These are phyloP conservation scores for Entomortierella chlamydospora DNA, from an alignment of 192 early-diverging fungal species.

Conservation along the genomic window DNA sequence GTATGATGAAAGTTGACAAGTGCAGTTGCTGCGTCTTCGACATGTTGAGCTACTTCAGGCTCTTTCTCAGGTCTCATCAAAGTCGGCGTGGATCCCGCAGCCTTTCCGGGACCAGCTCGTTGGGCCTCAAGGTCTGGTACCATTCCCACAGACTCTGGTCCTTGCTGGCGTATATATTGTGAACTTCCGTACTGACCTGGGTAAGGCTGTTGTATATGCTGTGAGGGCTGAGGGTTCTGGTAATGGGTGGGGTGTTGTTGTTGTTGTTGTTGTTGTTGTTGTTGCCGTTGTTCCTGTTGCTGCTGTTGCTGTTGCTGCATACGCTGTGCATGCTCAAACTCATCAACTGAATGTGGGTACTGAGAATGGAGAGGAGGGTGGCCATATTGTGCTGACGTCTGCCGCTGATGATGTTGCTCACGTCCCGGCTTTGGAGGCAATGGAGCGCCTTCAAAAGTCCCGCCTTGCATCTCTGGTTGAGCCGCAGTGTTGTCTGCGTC, in stretches of 20 bases:
- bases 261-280: constrained; percentile 7
- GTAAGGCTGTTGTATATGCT: not conserved
- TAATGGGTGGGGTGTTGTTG: not conserved
- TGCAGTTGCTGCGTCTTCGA: constrained; percentile 29
- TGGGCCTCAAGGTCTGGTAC: not conserved
- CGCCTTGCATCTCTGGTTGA: not conserved
- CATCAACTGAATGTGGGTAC: constrained; percentile 1
- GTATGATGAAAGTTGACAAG: constrained; percentile 37
- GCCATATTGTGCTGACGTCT: not conserved
- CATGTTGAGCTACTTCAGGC: constrained; percentile 17
- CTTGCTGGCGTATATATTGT: not conserved
- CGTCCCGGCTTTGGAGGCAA: not conserved
- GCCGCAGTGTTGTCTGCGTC: not conserved
- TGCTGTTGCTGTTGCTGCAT: constrained; percentile 9
- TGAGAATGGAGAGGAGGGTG: not conserved
- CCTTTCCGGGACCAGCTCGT: not conserved
- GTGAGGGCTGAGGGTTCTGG: not conserved
- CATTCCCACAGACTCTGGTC: not conserved
- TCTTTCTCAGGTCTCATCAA: constrained; percentile 7
- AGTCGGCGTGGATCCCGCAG: not conserved
- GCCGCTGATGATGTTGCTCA: not conserved
- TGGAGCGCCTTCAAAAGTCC: not conserved
- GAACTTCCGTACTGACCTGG: not conserved
- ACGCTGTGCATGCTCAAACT: constrained; percentile 23
- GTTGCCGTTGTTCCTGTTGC: constrained; percentile 9